Conservation (phyloP, 495 filamentous ascomycete species). For the Talaromyces trachyspermus region DNA sequence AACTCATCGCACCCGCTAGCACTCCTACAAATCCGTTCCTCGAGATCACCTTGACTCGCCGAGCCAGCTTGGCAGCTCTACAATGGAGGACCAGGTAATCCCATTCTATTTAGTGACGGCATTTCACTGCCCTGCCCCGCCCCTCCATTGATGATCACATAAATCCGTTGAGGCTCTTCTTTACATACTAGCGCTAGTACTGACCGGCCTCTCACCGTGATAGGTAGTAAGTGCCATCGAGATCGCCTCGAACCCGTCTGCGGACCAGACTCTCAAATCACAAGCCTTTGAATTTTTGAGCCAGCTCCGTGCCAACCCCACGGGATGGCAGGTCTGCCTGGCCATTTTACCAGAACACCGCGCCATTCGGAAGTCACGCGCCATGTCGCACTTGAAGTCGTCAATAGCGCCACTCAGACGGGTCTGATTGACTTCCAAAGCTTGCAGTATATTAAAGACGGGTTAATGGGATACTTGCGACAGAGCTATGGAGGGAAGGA, state of each 20-base stretch:
- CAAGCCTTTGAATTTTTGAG: conserved; percentile 87
- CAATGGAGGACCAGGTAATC: conserved; percentile 46
- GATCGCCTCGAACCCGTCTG: conserved; percentile 72
- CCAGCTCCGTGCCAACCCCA: conserved; percentile 67
- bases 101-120: conserved; percentile 10
- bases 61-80: conserved; percentile 39
- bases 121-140: conserved; percentile 19
- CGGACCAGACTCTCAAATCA: conserved; percentile 64
- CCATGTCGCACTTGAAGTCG: conserved; percentile 77
- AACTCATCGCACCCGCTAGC: conserved; percentile 2
- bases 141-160: conserved; percentile 12
- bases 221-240: conserved; percentile 90
- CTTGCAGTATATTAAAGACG: conserved; percentile 63
- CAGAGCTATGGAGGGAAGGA: conserved; percentile 58
- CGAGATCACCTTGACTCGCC: conserved; percentile 11
- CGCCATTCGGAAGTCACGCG: conserved; percentile 75
- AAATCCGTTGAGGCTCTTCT: conserved; percentile 9
- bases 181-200: conserved; percentile 4
- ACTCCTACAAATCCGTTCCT: conserved; percentile 4
- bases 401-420: conserved; percentile 81
- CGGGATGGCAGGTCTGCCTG: conserved; percentile 82
- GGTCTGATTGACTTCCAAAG: conserved; percentile 61
- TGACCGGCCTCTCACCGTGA: conserved; percentile 2
- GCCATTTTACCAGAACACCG: conserved; percentile 78
- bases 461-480: conserved; percentile 67